A percentile compares a stretch with the other conserved stretches of the same genome.
These are phyloP conservation scores for Meyerozyma sp. DNA, from an alignment of 1,139 yeast genomes.

Conservation along the genomic window DNA sequence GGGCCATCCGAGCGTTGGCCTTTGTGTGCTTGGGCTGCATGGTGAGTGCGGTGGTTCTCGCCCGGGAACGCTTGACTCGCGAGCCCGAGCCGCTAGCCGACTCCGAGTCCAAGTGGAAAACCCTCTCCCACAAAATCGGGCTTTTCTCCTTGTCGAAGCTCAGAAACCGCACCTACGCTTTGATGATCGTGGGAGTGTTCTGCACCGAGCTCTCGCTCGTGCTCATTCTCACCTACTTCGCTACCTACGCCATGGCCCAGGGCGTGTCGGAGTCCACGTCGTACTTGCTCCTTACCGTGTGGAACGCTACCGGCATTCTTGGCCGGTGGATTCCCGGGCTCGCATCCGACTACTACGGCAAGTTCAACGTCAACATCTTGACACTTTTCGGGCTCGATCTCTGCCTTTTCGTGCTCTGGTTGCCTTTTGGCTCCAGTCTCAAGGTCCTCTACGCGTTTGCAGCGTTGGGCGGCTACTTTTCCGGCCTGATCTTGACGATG, in stretches of 20 bases:
- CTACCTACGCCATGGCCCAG: constrained; percentile 49
- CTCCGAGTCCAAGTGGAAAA: constrained; percentile 2
- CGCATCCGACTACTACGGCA: constrained; percentile 51
- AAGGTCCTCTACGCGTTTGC: constrained; percentile 42
- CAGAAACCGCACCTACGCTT: constrained; percentile 21
- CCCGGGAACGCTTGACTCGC: constrained; percentile 40
- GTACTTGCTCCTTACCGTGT: constrained; percentile 47
- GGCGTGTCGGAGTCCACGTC: constrained; percentile 51
- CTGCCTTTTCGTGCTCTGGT: constrained; percentile 42
- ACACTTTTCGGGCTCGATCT: constrained; percentile 39
- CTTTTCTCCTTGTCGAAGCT: constrained; percentile 20
- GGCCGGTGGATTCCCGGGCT: constrained; percentile 57
- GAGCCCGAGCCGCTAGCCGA: constrained; percentile 3
- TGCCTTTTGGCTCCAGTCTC: constrained; percentile 46
- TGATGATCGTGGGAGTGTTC: constrained; percentile 29
- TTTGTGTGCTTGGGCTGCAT: constrained; percentile 42
- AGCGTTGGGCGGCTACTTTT: constrained; percentile 47
- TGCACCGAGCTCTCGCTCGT: constrained; percentile 54
- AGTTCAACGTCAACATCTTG: constrained; percentile 47
- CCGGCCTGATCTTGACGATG: constrained; percentile 43
- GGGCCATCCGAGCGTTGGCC: constrained; percentile 59
- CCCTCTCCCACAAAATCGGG: constrained; percentile 2
- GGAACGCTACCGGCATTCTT: constrained; percentile 54
- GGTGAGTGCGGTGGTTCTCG: constrained; percentile 31
- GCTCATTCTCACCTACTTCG: constrained; percentile 46